Evolutionary conservation across 257 asterid species (phyloP).

Genomic region (Solanum tarijense): DNA sequence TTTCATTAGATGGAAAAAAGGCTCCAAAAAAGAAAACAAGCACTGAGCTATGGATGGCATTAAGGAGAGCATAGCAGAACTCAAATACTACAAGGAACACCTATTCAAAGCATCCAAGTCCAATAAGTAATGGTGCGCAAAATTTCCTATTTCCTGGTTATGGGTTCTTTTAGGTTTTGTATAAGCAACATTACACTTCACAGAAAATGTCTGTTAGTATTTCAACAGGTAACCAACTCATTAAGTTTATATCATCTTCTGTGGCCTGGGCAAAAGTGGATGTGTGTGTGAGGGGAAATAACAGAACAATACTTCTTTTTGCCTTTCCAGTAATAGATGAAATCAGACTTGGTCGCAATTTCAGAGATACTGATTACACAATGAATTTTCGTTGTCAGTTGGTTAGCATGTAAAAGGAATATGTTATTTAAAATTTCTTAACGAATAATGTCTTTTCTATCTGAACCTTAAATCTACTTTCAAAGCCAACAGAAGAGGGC

Average conservation of each 20-base stretch:
- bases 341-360: neutral
- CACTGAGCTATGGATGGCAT: constrained; percentile 94
- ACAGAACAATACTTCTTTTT: neutral
- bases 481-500: neutral
- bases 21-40: constrained; percentile 71
- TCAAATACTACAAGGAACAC: constrained; percentile 60
- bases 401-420: neutral
- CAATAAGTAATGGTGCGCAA: constrained; percentile 19
- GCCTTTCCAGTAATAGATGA: neutral
- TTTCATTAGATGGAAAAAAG: constrained; percentile 37
- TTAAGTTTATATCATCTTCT: neutral
- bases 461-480: neutral
- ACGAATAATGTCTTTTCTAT: neutral
- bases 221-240: neutral
- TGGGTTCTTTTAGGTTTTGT: neutral
- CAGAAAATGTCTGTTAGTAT: neutral
- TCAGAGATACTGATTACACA: neutral
- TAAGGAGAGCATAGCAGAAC: constrained; percentile 82
- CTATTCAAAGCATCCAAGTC: constrained; percentile 49
- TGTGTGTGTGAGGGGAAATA: neutral
- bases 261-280: neutral
- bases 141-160: neutral
- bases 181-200: neutral
- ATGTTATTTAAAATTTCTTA: neutral
- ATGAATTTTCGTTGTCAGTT: neutral